Evolutionary conservation across 2,329 filamentous ascomycete species (phyloP).

Genomic region (Xylaria sp.): DNA sequence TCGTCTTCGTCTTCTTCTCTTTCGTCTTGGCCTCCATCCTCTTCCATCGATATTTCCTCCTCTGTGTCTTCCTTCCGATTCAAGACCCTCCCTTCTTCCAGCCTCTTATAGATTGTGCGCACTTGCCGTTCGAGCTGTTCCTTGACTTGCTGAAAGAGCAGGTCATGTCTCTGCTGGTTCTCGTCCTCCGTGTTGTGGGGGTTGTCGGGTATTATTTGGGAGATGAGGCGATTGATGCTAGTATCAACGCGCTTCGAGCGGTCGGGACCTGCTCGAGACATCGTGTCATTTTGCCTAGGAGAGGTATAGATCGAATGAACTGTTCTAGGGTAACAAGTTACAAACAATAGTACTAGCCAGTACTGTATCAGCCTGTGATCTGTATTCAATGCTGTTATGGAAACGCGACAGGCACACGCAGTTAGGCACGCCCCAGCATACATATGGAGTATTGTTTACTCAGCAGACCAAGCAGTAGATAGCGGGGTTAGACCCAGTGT

Average conservation of each 20-base stretch:
- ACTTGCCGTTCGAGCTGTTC: constrained; percentile 64
- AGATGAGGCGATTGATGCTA: constrained; percentile 82
- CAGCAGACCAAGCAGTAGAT: not conserved
- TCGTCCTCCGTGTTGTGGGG: constrained; percentile 74
- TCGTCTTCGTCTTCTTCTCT: not conserved
- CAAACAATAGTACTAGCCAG: not conserved
- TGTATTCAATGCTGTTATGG: not conserved
- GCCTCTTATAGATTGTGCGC: not conserved
- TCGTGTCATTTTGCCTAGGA: constrained; percentile 54
- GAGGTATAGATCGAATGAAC: not conserved
- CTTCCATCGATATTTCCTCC: not conserved
- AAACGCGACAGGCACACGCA: constrained; percentile 14
- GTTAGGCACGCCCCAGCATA: not conserved
- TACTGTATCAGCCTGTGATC: not conserved
- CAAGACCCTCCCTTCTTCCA: not conserved
- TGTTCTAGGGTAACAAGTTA: not conserved
- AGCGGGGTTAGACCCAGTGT: constrained; percentile 19
- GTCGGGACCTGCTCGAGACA: constrained; percentile 67
- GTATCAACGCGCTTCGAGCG: constrained; percentile 75
- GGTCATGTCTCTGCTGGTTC: constrained; percentile 75
- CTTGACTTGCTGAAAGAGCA: constrained; percentile 64
- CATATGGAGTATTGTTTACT: not conserved
- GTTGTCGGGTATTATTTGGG: constrained; percentile 75
- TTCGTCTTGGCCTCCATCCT: not conserved
- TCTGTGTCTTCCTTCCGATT: constrained; percentile 3